Evolutionary conservation across 805 yeast species (phyloP).

Genomic region (Starmerella cellae): DNA sequence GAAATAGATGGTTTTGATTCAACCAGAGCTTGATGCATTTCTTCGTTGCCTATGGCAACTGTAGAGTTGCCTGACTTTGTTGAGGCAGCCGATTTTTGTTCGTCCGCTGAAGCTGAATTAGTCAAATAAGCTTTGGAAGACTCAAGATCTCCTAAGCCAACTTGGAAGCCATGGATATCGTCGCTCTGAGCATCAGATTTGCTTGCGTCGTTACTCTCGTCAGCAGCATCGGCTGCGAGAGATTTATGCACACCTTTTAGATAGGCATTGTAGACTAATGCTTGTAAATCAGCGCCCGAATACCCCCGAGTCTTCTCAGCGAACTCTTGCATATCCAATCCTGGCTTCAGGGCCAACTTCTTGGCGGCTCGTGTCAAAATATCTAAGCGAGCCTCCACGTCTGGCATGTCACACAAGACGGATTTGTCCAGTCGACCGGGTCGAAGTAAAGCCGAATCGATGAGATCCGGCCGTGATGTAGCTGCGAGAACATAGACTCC

Average conservation of each 20-base stretch:
- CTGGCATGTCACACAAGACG: conserved; percentile 80
- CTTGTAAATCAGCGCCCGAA: conserved; percentile 93
- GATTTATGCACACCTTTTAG: conserved; percentile 57
- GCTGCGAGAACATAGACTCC: conserved; percentile 96
- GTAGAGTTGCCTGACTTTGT: too few relatives aligned
- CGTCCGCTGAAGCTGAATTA: not conserved
- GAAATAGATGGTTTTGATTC: conserved; percentile 91
- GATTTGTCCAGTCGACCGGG: conserved; percentile 95
- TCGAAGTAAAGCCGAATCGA: conserved; percentile 84
- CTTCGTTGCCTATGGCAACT: conserved; percentile 21
- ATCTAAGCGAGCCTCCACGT: conserved; percentile 52
- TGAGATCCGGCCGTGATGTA: conserved; percentile 87
- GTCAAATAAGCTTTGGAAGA: conserved; percentile 6
- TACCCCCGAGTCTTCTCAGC: conserved; percentile 58
- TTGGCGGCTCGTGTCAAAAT: conserved; percentile 43
- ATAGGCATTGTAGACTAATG: conserved; percentile 81
- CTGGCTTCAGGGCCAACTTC: conserved; percentile 46
- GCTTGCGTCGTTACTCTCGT: not conserved
- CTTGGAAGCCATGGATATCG: conserved; percentile 10
- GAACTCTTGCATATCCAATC: conserved; percentile 40
- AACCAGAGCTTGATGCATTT: conserved; percentile 47
- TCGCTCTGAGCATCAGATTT: conserved; percentile 3
- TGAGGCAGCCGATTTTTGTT: not conserved
- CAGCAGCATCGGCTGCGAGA: conserved; percentile 25
- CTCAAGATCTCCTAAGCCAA: conserved; percentile 12